Evolutionary conservation across 139 green algal species (phyloP), one percentile per base, ranked within the genome.

Genomic region (Gonium pectorale): DNA sequence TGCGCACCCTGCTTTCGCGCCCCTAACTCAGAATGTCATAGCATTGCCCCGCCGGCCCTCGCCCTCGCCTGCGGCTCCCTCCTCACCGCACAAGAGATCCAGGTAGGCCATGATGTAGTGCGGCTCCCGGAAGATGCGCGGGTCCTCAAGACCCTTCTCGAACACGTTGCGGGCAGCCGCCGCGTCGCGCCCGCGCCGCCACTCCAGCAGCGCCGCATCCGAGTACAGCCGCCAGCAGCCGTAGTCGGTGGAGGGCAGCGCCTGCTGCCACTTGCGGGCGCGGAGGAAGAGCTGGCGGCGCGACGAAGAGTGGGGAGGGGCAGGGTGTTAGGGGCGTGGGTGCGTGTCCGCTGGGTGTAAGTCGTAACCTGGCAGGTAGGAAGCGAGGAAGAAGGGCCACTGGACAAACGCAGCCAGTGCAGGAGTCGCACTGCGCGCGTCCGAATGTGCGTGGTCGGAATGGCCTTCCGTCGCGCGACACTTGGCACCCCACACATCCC

Each of bases 121-220:
- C 7, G 95, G 92, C 68, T 93, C 81, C 49, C 60, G 79, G 41
- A 95, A 73, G 2, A 91, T 40, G 26, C 77, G 67, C n/a, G 82
- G 60, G 40, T 91, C 87, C 78, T 97, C 94, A 44, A 99, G 89
- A 1, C 96, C 96, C 88, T 97, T 92, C 88, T 99, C 97, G 79
- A 98, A 98, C 70, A 99, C 97, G 83, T 98, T 97, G 51, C 94
- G 90, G 5, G 96, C 94, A 8, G 97, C 93, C 27, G 95, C 93
- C 21, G 94, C 92, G 63, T 92, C 83, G 62, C 88, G 83, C 52
- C 92, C 92, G 38, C 81, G 77, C 22, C 86, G 83, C 94, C 94
- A 98, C 91, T 99, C 96, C 85, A 99, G 89, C 29, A 92, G 67
- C 0, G 96, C 96, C 0, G 90, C 91, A 6, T 94, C 95, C 0